phyloP scores from a whole-genome alignment of 1,284 basidiomycete genomes.

The Naganishia sp. region DNA sequence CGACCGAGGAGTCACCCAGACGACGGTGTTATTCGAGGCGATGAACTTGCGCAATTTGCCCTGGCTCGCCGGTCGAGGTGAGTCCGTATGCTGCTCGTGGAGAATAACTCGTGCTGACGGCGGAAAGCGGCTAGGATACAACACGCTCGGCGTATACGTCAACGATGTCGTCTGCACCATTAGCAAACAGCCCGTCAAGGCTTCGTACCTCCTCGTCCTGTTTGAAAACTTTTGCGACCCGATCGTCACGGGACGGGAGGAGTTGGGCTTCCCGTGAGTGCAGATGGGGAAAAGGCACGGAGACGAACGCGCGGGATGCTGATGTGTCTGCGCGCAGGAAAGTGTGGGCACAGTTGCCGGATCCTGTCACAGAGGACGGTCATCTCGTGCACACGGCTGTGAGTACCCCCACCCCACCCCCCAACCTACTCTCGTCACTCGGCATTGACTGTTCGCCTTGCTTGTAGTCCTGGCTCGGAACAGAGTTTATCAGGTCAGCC shows the following conservation, averaged over 20 bases:
- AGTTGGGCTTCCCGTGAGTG: slow-evolving; percentile 28
- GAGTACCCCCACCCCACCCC: background rate
- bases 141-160: slow-evolving; percentile 41
- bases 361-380: slow-evolving; percentile 28
- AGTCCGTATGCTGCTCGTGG: too few species aligned
- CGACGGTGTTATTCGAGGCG: slow-evolving; percentile 40
- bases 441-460: background rate
- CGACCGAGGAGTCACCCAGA: slow-evolving; percentile 12
- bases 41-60: slow-evolving; percentile 44
- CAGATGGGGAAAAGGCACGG: too few species aligned
- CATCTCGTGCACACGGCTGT: slow-evolving; percentile 29
- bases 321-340: slow-evolving; percentile 16
- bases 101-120: background rate
- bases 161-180: slow-evolving; percentile 37
- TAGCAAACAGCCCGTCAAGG: slow-evolving; percentile 29
- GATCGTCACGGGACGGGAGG: slow-evolving; percentile 39
- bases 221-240: slow-evolving; percentile 43
- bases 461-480: slow-evolving; percentile 37
- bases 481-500: slow-evolving; percentile 37
- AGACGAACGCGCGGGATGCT: background rate
- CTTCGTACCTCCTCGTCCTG: slow-evolving; percentile 38
- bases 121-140: slow-evolving; percentile 36
- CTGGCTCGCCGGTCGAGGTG: slow-evolving; percentile 40
- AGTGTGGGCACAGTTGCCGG: slow-evolving; percentile 32
- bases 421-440: background rate